Conservation (phyloP, 2,329 filamentous ascomycete species). For the Thelonectria rubi region DNA sequence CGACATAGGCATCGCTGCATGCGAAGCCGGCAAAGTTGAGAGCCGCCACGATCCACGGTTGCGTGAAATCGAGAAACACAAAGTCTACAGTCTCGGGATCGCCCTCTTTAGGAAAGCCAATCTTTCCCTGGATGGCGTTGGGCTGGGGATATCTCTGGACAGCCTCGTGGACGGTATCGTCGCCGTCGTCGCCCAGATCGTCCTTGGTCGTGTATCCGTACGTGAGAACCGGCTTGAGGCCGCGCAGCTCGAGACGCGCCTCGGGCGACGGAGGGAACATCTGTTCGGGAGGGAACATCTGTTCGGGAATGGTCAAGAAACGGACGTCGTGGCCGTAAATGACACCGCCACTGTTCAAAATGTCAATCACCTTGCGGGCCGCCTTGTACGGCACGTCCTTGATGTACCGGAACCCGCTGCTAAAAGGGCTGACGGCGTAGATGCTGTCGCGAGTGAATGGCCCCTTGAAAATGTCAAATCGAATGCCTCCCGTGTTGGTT, state of each 20-base stretch:
- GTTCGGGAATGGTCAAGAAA: constrained; percentile 61
- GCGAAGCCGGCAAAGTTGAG: constrained; percentile 68
- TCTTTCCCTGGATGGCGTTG: constrained; percentile 80
- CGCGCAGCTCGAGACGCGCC: constrained; percentile 48
- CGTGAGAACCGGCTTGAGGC: constrained; percentile 55
- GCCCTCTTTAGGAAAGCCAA: constrained; percentile 65
- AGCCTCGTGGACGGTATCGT: constrained; percentile 84
- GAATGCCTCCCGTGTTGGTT: constrained; percentile 88
- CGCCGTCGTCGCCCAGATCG: constrained; percentile 83
- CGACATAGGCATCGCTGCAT: constrained; percentile 58
- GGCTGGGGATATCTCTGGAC: constrained; percentile 81
- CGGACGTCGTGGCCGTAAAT: constrained; percentile 57
- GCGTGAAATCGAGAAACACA: constrained; percentile 90
- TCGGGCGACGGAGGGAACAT: too few species aligned
- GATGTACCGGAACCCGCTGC: constrained; percentile 78
- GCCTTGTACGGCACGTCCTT: constrained; percentile 82
- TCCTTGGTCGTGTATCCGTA: constrained; percentile 89
- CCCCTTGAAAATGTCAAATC: constrained; percentile 95
- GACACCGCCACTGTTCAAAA: constrained; percentile 64
- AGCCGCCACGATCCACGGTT: constrained; percentile 81
- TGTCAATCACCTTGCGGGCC: constrained; percentile 72
- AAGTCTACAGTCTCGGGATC: constrained; percentile 82
- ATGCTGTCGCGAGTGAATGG: constrained; percentile 88
- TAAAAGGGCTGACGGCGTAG: constrained; percentile 88
- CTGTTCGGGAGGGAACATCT: constrained; percentile 56